These are phyloP conservation scores for Trichophyton verrucosum DNA, from an alignment of 2,329 filamentous ascomycete genomes.

Conservation along the genomic window DNA sequence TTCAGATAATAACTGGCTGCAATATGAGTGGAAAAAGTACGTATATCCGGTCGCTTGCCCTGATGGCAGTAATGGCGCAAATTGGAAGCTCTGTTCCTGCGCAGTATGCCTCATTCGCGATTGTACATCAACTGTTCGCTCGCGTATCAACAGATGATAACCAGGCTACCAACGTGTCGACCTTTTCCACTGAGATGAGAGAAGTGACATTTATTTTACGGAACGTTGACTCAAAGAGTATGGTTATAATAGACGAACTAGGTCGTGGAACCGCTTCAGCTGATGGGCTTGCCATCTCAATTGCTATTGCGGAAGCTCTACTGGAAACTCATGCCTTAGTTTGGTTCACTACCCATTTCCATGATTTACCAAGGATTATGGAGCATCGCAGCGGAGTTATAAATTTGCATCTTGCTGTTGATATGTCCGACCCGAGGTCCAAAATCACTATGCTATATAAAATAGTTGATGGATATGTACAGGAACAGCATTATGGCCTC, in stretches of 20 bases:
- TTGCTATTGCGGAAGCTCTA: constrained; percentile 80
- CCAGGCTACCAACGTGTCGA: constrained; percentile 82
- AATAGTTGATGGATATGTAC: constrained; percentile 57
- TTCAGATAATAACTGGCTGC: constrained; percentile 88
- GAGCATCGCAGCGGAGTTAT: constrained; percentile 64
- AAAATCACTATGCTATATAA: constrained; percentile 83
- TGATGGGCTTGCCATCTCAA: constrained; percentile 78
- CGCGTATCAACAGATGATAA: constrained; percentile 76
- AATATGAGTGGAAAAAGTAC: constrained; percentile 99
- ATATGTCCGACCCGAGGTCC: constrained; percentile 45
- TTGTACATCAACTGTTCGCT: constrained; percentile 75
- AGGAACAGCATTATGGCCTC: constrained; percentile 71
- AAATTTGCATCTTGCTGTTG: constrained; percentile 67
- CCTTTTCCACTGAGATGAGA: constrained; percentile 88
- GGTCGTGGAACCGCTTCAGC: constrained; percentile 79
- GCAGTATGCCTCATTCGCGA: constrained; percentile 65
- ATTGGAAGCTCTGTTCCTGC: constrained; percentile 85
- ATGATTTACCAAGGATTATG: constrained; percentile 65
- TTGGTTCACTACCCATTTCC: constrained; percentile 92
- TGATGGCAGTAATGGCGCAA: constrained; percentile 87
- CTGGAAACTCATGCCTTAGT: constrained; percentile 66
- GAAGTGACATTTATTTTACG: constrained; percentile 87
- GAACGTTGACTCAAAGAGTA: constrained; percentile 63
- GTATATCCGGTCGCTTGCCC: constrained; percentile 73
- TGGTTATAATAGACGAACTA: constrained; percentile 82